Base-by-base conservation (phyloP, 805 yeast species). In the Saccharomycopsis sp. region DNA sequence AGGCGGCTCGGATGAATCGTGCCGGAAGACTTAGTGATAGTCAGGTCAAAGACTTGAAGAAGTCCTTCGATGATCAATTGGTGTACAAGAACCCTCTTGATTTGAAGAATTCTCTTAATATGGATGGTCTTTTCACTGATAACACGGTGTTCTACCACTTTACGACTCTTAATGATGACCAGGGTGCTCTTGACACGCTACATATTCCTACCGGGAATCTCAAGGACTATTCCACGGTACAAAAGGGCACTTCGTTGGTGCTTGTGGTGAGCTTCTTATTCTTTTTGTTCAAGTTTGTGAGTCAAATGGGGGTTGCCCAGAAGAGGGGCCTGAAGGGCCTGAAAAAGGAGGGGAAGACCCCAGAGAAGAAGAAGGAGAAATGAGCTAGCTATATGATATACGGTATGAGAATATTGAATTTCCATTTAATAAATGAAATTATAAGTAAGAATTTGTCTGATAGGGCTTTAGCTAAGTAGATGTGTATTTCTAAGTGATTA, bases 101-200 rank as follows among this genome's bases (percentile, higher is more conserved):
- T 38, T 34, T 23, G 25, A 62, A 59, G 35, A 47, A 44, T 15
- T 23, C 22, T 1, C 51, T 62, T 20, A 59, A 59, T 24, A 41
- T 57, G 56, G 64, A 62, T 8, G 60, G 61, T 2, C n/a, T 62
- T 5, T 62, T 62, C 29, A 62, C 64, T 8, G 55, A 62, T 35
- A 59, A 62, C 53, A 62, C 64, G 3, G 53, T 62, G 25, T 62
- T 62, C 41, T 62, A 55, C 50, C 64, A 62, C 42, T 62, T 29
- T 25, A 42, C 23, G 14, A 25, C 56, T 15, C 53, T 42, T 12
- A n/a, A 19, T 17, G 38, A 49, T 19, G 42, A 29, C n/a, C 34
- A 23, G 17, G 47, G 35, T 7, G 41, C 47, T 7, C 44, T 25
- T 35, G 55, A 34, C n/a, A 17, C 12, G 22, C 12, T 44, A 17